A percentile compares a stretch with the other conserved stretches of the same genome.
These are phyloP conservation scores for Triadica sebifera DNA, from an alignment of 345 rosid genomes.

Conservation along the genomic window DNA sequence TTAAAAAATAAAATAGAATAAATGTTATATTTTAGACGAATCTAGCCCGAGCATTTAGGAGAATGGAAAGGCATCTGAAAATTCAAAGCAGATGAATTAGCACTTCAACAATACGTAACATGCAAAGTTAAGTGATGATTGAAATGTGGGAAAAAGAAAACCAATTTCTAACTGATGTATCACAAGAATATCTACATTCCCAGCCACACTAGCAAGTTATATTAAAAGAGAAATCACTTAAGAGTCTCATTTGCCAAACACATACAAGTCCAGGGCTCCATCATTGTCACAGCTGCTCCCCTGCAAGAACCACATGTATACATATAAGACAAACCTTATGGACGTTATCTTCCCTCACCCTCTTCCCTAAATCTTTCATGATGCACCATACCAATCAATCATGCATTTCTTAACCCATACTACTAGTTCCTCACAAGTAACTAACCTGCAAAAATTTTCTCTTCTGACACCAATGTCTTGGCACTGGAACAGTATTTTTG, in stretches of 20 bases:
- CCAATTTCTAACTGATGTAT: slow-evolving; percentile 18
- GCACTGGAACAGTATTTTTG: slow-evolving; percentile 95
- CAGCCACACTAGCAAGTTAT: slow-evolving; percentile 37
- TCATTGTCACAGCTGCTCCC: slow-evolving; percentile 79
- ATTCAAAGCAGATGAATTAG: slow-evolving; percentile 56
- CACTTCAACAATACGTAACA: slow-evolving; percentile 24
- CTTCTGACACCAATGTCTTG: slow-evolving; percentile 99
- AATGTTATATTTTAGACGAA: slow-evolving; percentile 27
- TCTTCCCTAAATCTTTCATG: slow-evolving; percentile 45
- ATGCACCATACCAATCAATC: slow-evolving; percentile 43
- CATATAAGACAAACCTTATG: slow-evolving; percentile 95
- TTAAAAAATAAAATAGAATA: slow-evolving; percentile 12
- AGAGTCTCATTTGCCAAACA: slow-evolving; percentile 60
- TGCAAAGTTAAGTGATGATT: slow-evolving; percentile 14
- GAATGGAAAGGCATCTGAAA: slow-evolving; percentile 57
- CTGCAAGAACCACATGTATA: slow-evolving; percentile 99
- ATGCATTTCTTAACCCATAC: slow-evolving; percentile 37
- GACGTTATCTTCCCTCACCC: slow-evolving; percentile 61
- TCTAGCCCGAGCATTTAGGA: slow-evolving; percentile 44
- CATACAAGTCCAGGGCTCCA: slow-evolving; percentile 98
- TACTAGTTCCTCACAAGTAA: slow-evolving; percentile 14
- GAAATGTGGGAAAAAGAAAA: not conserved
- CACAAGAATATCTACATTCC: slow-evolving; percentile 37
- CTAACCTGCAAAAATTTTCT: slow-evolving; percentile 98
- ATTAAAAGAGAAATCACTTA: slow-evolving; percentile 39